phyloP scores from a whole-genome alignment of 306 rosid genomes.

The Acacia melanoxylon region DNA sequence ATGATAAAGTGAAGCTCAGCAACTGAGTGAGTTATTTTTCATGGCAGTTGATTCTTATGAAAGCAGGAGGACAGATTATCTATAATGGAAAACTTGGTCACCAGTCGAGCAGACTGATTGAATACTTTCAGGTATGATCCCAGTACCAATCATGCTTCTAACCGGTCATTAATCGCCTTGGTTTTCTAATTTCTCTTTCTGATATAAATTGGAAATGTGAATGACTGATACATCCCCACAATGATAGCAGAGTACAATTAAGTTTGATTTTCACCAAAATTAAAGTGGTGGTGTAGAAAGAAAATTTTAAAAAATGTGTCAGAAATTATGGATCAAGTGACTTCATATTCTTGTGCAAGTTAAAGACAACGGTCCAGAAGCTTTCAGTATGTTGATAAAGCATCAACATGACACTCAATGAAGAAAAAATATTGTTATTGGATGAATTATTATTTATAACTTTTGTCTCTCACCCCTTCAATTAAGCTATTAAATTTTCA shows the following conservation, averaged over 20 bases:
- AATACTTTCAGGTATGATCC: slow-evolving; percentile 67
- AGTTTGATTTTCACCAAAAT: background rate
- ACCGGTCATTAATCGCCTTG: slow-evolving; percentile 18
- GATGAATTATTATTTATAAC: background rate
- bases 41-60: slow-evolving; percentile 81
- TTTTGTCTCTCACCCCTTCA: slow-evolving; percentile 22
- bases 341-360: slow-evolving; percentile 20
- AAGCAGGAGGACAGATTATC: slow-evolving; percentile 70
- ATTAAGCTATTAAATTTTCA: slow-evolving; percentile 14
- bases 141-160: slow-evolving; percentile 9
- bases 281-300: background rate
- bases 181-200: slow-evolving; percentile 16
- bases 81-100: slow-evolving; percentile 63
- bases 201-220: slow-evolving; percentile 7
- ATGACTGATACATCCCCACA: background rate
- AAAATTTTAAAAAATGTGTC: background rate
- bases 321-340: background rate
- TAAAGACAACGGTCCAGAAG: background rate
- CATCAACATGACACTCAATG: background rate
- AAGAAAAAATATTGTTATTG: background rate
- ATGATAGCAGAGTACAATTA: background rate
- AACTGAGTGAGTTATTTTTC: slow-evolving; percentile 28
- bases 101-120: slow-evolving; percentile 60
- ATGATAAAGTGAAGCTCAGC: slow-evolving; percentile 22
- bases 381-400: background rate